phyloP scores from a whole-genome alignment of 768 basidiomycete species.

The Neoboletus brunneissimus region DNA sequence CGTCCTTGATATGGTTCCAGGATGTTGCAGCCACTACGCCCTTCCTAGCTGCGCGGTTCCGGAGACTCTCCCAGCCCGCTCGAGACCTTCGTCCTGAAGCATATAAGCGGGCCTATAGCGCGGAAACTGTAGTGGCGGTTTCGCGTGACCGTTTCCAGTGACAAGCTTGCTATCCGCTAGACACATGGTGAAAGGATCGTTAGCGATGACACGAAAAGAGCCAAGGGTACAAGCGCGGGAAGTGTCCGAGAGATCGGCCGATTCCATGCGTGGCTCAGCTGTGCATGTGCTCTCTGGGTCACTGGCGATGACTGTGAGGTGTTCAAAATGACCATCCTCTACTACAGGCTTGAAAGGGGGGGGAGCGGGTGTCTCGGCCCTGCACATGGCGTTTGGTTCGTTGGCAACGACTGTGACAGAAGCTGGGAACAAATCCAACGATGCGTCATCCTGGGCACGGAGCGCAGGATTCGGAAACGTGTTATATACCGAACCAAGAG shows the following conservation, averaged over 20 bases:
- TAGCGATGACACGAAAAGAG: constrained; percentile 18
- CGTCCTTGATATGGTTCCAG: too few relatives aligned
- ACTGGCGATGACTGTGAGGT: constrained; percentile 19
- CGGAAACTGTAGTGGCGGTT: constrained; percentile 10
- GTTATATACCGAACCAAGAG: constrained; percentile 92
- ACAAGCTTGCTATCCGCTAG: constrained; percentile 8
- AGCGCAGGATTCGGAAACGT: constrained; percentile 92
- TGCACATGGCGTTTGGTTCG: constrained; percentile 18
- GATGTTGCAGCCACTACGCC: background rate
- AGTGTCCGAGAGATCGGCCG: background rate
- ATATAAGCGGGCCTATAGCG: constrained; percentile 80
- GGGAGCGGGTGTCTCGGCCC: constrained; percentile 8
- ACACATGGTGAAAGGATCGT: constrained; percentile 21
- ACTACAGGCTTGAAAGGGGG: background rate
- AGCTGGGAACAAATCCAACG: constrained; percentile 15
- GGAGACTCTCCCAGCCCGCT: constrained; percentile 64
- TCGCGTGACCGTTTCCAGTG: constrained; percentile 1
- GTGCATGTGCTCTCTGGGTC: constrained; percentile 18
- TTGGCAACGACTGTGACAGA: constrained; percentile 23
- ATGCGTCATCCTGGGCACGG: constrained; percentile 22
- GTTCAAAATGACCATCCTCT: background rate
- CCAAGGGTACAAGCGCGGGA: background rate
- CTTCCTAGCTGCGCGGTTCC: constrained; percentile 11
- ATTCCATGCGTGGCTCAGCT: constrained; percentile 10
- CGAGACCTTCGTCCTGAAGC: constrained; percentile 67